These are phyloP conservation scores for Silene noctiflora DNA, from an alignment of 179 eudicot species.

Conservation along the genomic window DNA sequence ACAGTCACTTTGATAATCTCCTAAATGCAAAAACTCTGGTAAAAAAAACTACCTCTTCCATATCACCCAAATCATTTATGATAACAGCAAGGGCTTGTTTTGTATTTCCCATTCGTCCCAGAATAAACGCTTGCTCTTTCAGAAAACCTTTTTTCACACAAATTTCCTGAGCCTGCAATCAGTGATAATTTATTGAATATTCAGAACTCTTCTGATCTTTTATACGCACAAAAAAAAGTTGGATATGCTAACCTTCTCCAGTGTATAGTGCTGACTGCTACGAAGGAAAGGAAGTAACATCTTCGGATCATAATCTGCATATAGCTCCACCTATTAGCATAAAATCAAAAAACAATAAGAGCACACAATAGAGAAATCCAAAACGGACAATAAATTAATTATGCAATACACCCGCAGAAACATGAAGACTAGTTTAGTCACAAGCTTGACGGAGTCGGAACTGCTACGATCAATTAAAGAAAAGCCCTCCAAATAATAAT, in stretches of 20 bases:
- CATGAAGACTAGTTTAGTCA: neutral
- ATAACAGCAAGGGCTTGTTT: constrained; percentile 90
- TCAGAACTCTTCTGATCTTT: constrained; percentile 9
- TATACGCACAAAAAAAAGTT: neutral
- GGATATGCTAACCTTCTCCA: constrained; percentile 68
- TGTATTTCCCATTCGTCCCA: constrained; percentile 93
- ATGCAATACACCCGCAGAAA: neutral
- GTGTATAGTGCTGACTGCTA: constrained; percentile 90
- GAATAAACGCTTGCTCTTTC: constrained; percentile 81
- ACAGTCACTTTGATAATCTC: constrained; percentile 13
- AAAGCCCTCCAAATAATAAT: neutral
- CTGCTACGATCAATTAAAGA: neutral
- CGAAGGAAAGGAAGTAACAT: constrained; percentile 94
- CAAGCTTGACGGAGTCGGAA: neutral
- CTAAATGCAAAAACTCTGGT: neutral
- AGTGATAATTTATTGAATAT: constrained; percentile 5
- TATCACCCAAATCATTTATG: constrained; percentile 79
- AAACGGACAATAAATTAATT: neutral
- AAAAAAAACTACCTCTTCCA: constrained; percentile 62
- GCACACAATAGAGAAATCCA: neutral
- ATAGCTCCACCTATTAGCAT: constrained; percentile 79
- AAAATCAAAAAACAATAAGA: constrained; percentile 19
- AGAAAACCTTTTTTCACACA: constrained; percentile 66
- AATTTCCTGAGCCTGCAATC: constrained; percentile 77
- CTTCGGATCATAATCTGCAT: constrained; percentile 82